A percentile compares a stretch with the other conserved stretches of the same genome.
Evolutionary conservation across 2,329 filamentous ascomycete genomes (phyloP).

Genomic region (Penicillium sumatraense): DNA sequence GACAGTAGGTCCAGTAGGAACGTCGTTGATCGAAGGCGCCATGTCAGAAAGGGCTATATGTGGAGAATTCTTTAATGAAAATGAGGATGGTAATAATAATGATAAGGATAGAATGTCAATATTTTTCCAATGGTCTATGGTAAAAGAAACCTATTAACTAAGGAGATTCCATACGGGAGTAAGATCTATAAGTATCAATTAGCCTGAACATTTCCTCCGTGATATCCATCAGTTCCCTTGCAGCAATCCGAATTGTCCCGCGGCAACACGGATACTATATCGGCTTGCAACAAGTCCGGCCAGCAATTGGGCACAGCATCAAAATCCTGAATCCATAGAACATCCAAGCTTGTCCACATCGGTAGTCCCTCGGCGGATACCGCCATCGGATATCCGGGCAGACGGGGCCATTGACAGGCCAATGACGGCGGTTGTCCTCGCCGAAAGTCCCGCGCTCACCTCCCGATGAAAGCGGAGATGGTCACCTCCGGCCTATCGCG

Average conservation of each 20-base stretch:
- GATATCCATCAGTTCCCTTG: not conserved
- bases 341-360: slow-evolving; percentile 1
- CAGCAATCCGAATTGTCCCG: slow-evolving; percentile 15
- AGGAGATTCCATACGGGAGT: not conserved
- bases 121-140: not conserved
- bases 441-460: slow-evolving; percentile 24
- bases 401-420: slow-evolving; percentile 8
- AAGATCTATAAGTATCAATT: slow-evolving; percentile 21
- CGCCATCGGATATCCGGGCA: slow-evolving; percentile 21
- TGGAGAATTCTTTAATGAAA: not conserved
- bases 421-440: slow-evolving; percentile 15
- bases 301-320: slow-evolving; percentile 6
- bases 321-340: not conserved
- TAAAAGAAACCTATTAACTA: slow-evolving; percentile 3
- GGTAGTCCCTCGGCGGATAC: not conserved
- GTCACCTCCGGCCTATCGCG: slow-evolving; percentile 2
- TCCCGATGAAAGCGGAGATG: slow-evolving; percentile 18
- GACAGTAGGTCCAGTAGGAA: slow-evolving; percentile 16
- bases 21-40: slow-evolving; percentile 31
- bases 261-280: slow-evolving; percentile 13
- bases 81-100: not conserved
- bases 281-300: slow-evolving; percentile 15
- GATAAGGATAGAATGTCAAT: not conserved
- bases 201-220: not conserved
- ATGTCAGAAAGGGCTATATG: slow-evolving; percentile 8